phyloP scores from a whole-genome alignment of 768 basidiomycete genomes.

The Amanita jacksonii region DNA sequence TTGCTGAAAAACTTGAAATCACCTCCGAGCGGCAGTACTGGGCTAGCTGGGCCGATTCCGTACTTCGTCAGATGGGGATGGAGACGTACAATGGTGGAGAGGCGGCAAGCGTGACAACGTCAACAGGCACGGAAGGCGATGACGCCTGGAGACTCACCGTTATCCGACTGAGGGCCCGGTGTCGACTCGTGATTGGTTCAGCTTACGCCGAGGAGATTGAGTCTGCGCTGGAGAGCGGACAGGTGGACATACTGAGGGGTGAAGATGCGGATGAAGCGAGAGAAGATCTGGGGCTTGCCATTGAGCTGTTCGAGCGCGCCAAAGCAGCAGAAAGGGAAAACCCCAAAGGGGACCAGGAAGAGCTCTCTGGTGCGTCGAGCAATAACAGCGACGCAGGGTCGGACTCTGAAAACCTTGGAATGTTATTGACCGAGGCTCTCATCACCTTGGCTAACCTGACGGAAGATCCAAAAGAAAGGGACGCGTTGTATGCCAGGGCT shows the following conservation, averaged over 20 bases:
- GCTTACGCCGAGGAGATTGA: constrained; percentile 49
- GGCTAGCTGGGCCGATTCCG: constrained; percentile 52
- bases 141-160: constrained; percentile 40
- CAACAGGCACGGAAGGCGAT: too few species aligned
- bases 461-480: constrained; percentile 33
- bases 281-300: constrained; percentile 36
- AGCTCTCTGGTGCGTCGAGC: too few species aligned
- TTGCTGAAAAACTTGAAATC: constrained; percentile 44
- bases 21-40: constrained; percentile 41
- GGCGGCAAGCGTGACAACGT: too few species aligned
- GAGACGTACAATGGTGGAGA: constrained; percentile 22
- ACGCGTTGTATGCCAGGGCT: constrained; percentile 43
- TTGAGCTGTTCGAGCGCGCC: constrained; percentile 29
- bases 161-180: constrained; percentile 38
- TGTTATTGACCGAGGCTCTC: constrained; percentile 44
- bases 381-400: too few species aligned
- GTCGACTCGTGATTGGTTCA: constrained; percentile 47
- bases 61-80: constrained; percentile 57
- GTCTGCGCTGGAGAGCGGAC: constrained; percentile 36
- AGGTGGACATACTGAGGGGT: constrained; percentile 26
- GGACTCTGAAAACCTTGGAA: constrained; percentile 21
- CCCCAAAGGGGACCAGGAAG: too few species aligned
- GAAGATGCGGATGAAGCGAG: constrained; percentile 50
- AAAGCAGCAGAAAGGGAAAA: constrained; percentile 16
- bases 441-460: constrained; percentile 53